phyloP scores from a whole-genome alignment of 2,329 filamentous ascomycete genomes.

The Pseudonectria foliicola region DNA sequence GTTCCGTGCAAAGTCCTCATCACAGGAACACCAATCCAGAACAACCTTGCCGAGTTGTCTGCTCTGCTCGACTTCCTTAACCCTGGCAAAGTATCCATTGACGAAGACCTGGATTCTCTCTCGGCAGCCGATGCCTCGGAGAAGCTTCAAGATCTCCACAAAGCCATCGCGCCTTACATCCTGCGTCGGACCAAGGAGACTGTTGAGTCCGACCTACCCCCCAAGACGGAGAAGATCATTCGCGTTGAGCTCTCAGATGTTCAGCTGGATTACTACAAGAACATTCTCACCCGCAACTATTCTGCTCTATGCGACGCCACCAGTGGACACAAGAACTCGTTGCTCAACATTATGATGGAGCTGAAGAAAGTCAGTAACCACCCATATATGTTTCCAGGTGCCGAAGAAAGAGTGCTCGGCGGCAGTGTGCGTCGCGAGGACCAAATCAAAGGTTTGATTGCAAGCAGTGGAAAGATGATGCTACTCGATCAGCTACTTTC shows the following conservation, averaged over 20 bases:
- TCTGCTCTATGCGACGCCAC: constrained; percentile 85
- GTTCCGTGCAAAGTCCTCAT: constrained; percentile 86
- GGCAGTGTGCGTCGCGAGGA: constrained; percentile 81
- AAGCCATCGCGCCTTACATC: constrained; percentile 87
- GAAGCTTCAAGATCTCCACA: constrained; percentile 80
- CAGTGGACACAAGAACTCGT: constrained; percentile 85
- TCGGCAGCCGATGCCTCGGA: constrained; percentile 72
- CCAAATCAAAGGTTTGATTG: constrained; percentile 84
- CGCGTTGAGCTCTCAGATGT: constrained; percentile 94
- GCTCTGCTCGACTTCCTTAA: constrained; percentile 94
- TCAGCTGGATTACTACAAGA: constrained; percentile 97
- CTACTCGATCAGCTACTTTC: constrained; percentile 88
- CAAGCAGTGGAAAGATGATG: constrained; percentile 99
- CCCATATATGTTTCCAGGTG: constrained; percentile 94
- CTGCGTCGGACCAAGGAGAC: constrained; percentile 94
- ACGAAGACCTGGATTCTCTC: constrained; percentile 80
- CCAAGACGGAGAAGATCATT: constrained; percentile 98
- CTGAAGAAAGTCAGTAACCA: constrained; percentile 99
- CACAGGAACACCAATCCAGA: constrained; percentile 95
- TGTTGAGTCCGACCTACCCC: constrained; percentile 90
- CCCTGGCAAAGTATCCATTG: constrained; percentile 85
- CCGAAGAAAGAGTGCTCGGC: constrained; percentile 79
- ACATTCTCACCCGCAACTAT: constrained; percentile 95
- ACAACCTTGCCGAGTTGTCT: constrained; percentile 86
- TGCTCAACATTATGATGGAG: constrained; percentile 99